These are phyloP conservation scores for Cenchrus purpureus DNA, from an alignment of 176 grass and related monocot genomes.

Conservation along the genomic window DNA sequence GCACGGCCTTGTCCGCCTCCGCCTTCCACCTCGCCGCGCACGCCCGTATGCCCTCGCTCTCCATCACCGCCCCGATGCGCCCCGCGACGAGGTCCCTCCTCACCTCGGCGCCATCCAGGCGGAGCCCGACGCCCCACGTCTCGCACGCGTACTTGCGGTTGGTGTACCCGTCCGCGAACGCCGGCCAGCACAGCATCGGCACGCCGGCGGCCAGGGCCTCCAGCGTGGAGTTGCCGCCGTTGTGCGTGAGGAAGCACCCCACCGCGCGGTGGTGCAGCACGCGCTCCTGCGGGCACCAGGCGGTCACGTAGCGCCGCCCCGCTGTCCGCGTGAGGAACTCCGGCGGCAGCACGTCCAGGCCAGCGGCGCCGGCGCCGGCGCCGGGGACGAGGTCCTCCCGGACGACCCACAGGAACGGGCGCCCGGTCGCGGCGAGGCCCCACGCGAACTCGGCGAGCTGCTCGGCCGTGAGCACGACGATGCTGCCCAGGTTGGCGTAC, in stretches of 20 bases:
- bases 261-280: slow-evolving; percentile 62
- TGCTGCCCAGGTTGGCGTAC: slow-evolving; percentile 13
- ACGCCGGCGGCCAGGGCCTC: slow-evolving; percentile 15
- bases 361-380: neutral
- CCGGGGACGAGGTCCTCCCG: neutral
- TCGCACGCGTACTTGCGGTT: slow-evolving; percentile 17
- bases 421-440: neutral
- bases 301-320: neutral
- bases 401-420: neutral
- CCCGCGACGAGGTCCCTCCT: neutral
- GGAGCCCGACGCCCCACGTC: neutral
- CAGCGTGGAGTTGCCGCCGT: slow-evolving; percentile 65
- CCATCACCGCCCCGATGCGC: neutral
- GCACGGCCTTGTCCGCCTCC: neutral
- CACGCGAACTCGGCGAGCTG: slow-evolving; percentile 13
- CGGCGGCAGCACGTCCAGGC: neutral
- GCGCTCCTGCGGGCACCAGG: too few relatives aligned
- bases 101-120: neutral
- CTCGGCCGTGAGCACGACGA: neutral
- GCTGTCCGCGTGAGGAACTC: neutral
- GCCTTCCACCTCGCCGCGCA: neutral
- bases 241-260: slow-evolving; percentile 73
- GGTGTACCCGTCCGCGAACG: slow-evolving; percentile 9
- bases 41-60: neutral
- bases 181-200: slow-evolving; percentile 16